A percentile compares a stretch with the other conserved stretches of the same genome.
Conservation (phyloP, 805 yeast species). For the Teunomyces gatunensis region DNA sequence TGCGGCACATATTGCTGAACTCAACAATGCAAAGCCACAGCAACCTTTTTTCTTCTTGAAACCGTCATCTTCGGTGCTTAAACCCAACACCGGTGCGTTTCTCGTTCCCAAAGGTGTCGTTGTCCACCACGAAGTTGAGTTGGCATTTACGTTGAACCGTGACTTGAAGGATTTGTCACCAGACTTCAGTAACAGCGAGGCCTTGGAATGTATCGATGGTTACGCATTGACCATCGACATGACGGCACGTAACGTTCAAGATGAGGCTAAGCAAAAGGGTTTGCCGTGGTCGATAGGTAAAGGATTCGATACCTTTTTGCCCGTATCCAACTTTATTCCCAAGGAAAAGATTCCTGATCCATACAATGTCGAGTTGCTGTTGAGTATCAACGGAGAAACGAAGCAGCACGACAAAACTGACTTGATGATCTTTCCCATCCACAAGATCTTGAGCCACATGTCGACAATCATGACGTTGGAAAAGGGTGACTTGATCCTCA, state of each 20-base stretch:
- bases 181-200: conserved; percentile 59
- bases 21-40: conserved; percentile 75
- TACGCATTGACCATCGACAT: conserved; percentile 88
- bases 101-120: conserved; percentile 75
- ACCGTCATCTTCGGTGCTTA: conserved; percentile 75
- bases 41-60: conserved; percentile 92
- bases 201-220: conserved; percentile 77
- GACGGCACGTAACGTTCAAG: conserved; percentile 95
- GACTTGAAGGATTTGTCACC: conserved; percentile 61
- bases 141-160: conserved; percentile 73
- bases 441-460: conserved; percentile 74
- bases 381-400: conserved; percentile 66
- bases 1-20: conserved; percentile 92
- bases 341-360: conserved; percentile 68
- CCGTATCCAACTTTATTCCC: conserved; percentile 73
- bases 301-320: conserved; percentile 95
- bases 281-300: conserved; percentile 96
- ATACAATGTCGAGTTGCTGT: conserved; percentile 59
- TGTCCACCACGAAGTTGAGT: conserved; percentile 91
- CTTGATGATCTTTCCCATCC: conserved; percentile 87
- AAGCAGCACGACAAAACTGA: conserved; percentile 74
- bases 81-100: conserved; percentile 65
- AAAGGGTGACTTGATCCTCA: conserved; percentile 85
- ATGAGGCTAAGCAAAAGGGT: conserved; percentile 89
- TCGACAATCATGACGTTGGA: conserved; percentile 88